These are phyloP conservation scores for Cylindrotheca closterium DNA, from an alignment of 108 stramenopile species.

Conservation along the genomic window DNA sequence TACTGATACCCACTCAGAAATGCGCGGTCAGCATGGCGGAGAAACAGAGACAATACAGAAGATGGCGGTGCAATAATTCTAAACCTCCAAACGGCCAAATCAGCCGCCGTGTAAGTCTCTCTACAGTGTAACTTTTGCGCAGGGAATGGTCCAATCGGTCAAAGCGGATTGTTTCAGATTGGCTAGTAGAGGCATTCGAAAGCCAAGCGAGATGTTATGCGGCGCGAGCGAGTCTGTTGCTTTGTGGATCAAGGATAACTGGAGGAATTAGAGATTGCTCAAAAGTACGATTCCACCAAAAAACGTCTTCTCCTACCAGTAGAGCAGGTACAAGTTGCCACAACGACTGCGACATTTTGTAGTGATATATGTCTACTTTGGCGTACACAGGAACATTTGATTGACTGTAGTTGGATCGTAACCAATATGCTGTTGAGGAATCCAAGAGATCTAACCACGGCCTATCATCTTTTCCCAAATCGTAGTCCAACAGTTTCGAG, in stretches of 20 bases:
- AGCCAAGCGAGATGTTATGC: too few relatives aligned
- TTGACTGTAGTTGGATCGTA: conserved; percentile 10
- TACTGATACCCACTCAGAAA: too few relatives aligned
- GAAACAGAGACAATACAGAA: too few relatives aligned
- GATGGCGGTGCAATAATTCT: too few relatives aligned
- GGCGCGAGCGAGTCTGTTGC: conserved; percentile 7
- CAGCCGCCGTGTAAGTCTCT: too few relatives aligned
- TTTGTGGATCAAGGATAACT: conserved; percentile 21
- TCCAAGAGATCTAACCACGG: conserved; percentile 47
- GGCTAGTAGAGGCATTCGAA: too few relatives aligned
- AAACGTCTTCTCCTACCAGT: conserved; percentile 3
- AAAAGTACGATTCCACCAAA: conserved; percentile 58
- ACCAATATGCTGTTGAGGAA: conserved; percentile 10
- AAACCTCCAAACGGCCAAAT: too few relatives aligned
- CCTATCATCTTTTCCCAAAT: conserved; percentile 6
- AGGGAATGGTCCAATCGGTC: too few relatives aligned
- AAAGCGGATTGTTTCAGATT: too few relatives aligned
- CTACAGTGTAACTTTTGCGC: too few relatives aligned
- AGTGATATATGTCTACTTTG: conserved; percentile 65
- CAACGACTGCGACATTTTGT: conserved; percentile 54
- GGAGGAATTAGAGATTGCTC: conserved; percentile 50
- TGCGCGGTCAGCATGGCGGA: too few relatives aligned
- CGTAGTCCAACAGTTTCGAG: conserved; percentile 25
- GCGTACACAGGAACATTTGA: conserved; percentile 26
- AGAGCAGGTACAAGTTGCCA: conserved; percentile 27